Evolutionary conservation across 1,284 basidiomycete species (phyloP), one percentile per base, ranked within the genome.

Genomic region (Cryptococcus sp.): DNA sequence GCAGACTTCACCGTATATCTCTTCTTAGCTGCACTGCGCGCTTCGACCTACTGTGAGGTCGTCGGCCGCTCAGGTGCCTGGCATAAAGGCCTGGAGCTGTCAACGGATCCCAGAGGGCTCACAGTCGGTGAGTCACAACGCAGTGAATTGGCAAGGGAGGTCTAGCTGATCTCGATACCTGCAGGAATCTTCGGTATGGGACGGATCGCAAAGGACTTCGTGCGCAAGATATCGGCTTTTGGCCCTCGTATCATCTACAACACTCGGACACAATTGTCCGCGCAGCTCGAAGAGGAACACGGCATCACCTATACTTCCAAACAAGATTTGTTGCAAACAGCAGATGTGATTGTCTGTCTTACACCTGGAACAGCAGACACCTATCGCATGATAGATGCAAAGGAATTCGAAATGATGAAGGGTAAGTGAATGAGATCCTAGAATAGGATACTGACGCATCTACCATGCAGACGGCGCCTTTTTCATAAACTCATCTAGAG

Each of bases 401-500:
- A 62, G 22, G 63, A 71, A 42, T 75, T 77, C 52, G 61, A 56
- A 2, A 58, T 58, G 55, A 77, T 77, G 75, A 70, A 70, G 43
- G 61, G 64, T 65, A 47, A 40, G 61, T 54, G 2, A 8, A 20
- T 16, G 17, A 23, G 23, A 41, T 22, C 15, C 4, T 40, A 50
- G 8, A 11, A n/a, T 11, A 13, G 30, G 13, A 10, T 35, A 55
- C 60, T 58, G 42, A 60, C 41, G n/a, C 27, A 46, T 20, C 6
- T 45, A 51, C 39, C 35, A 25, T 7, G n/a, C 17, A 60, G 66
- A 69, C 30, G 73, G 73, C 11, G 70, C 72, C 30, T 70, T 74
- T 55, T 61, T 77, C 42, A 64, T 77, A 55, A 77, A 77, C 62
- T 72, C 73, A 2, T 68, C 71, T 19, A 58, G 75, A 47, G 65